Conservation (phyloP, 345 rosid genomes). For the Gossypium stocksii region DNA sequence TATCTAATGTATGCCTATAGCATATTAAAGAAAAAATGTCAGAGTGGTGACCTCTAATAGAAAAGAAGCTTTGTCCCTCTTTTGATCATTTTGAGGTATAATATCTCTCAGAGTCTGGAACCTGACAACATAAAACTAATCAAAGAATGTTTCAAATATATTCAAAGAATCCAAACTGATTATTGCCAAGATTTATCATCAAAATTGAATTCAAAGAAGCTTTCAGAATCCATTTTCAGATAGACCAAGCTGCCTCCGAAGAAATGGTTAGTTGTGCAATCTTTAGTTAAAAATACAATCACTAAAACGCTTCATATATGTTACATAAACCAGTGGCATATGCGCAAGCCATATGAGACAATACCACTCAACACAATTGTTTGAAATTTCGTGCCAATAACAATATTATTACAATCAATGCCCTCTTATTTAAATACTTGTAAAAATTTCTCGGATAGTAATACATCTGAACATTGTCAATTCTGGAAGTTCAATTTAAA, state of each 20-base stretch:
- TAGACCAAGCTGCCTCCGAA: background rate
- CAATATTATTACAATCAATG: background rate
- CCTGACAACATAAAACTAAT: conserved; percentile 37
- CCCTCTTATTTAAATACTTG: background rate
- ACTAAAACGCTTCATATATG: background rate
- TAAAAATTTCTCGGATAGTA: background rate
- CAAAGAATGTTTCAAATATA: background rate
- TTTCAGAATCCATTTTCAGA: conserved; percentile 1
- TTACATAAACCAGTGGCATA: background rate
- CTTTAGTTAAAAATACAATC: background rate
- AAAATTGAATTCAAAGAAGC: background rate
- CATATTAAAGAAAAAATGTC: background rate
- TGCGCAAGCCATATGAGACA: background rate
- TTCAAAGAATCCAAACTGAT: background rate
- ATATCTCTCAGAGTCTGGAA: conserved; percentile 78
- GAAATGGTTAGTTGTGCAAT: background rate
- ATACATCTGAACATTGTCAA: background rate
- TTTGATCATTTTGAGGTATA: conserved; percentile 77
- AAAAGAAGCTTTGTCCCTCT: conserved; percentile 82
- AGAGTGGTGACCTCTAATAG: conserved; percentile 55
- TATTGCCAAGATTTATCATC: background rate
- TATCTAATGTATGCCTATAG: background rate
- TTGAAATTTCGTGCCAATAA: background rate
- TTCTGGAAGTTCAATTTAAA: background rate
- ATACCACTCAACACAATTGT: background rate